phyloP scores from a whole-genome alignment of 768 basidiomycete genomes.

The Termitomyces sp. region DNA sequence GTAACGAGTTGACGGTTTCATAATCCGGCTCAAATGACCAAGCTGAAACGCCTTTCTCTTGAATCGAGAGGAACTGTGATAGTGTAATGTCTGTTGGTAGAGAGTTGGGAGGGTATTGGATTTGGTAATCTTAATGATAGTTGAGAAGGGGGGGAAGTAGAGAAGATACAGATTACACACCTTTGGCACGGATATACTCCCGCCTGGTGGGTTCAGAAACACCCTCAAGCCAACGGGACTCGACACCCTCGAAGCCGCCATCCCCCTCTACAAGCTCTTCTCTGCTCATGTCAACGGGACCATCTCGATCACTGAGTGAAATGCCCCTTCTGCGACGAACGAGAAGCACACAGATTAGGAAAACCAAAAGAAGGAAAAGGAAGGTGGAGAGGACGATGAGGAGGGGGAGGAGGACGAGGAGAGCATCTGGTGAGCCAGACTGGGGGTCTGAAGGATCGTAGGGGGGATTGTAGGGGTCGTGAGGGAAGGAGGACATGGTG shows the following conservation, averaged over 20 bases:
- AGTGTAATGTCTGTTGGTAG: conserved; percentile 96
- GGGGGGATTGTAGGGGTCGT: neutral
- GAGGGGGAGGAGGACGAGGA: conserved; percentile 87
- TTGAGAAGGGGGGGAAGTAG: conserved; percentile 9
- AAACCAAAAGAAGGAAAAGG: conserved; percentile 87
- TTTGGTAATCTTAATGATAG: conserved; percentile 59
- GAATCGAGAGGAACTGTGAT: conserved; percentile 97
- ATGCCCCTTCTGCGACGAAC: conserved; percentile 78
- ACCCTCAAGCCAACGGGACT: conserved; percentile 89
- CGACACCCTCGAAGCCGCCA: conserved; percentile 90
- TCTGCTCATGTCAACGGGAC: conserved; percentile 89
- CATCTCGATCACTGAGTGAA: conserved; percentile 79
- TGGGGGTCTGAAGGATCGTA: conserved; percentile 23
- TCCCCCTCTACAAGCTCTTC: conserved; percentile 90
- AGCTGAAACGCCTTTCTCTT: conserved; percentile 98
- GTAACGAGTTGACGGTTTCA: conserved; percentile 86
- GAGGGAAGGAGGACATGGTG: conserved; percentile 9
- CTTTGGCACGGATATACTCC: conserved; percentile 84
- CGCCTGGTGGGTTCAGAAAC: conserved; percentile 62
- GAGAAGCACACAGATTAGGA: conserved; percentile 86
- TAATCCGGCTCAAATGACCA: conserved; percentile 99
- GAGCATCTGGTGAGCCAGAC: conserved; percentile 49
- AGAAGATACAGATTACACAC: conserved; percentile 39
- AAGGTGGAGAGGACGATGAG: conserved; percentile 93
- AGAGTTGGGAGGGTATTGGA: conserved; percentile 94